Conservation (phyloP, 1,284 basidiomycete species). For the Trichosporon asahii region DNA sequence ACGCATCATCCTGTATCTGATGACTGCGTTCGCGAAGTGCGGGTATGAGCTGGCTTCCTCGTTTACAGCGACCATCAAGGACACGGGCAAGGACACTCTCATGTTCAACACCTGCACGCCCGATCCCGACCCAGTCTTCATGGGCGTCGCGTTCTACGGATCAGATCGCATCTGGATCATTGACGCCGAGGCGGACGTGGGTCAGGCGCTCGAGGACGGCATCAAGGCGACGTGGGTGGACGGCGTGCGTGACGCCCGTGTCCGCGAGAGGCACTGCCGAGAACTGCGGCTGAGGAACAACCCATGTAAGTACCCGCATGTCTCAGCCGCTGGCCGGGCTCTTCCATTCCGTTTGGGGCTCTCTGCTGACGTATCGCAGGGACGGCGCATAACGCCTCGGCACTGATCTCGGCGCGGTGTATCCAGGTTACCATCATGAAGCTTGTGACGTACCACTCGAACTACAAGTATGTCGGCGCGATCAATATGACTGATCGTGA, state of each 20-base stretch:
- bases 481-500: slow-evolving; percentile 45
- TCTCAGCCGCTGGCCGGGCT: not conserved
- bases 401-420: slow-evolving; percentile 42
- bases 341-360: not conserved
- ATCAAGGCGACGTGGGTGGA: slow-evolving; percentile 45
- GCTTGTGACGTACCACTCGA: slow-evolving; percentile 30
- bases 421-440: slow-evolving; percentile 48
- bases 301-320: slow-evolving; percentile 38
- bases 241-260: slow-evolving; percentile 44
- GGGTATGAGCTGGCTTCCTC: slow-evolving; percentile 41
- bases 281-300: slow-evolving; percentile 41
- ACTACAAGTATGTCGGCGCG: slow-evolving; percentile 42
- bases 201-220: slow-evolving; percentile 44
- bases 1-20: slow-evolving; percentile 44
- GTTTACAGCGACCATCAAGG: slow-evolving; percentile 44
- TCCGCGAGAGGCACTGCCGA: slow-evolving; percentile 45
- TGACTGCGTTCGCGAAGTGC: slow-evolving; percentile 40
- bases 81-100: slow-evolving; percentile 48
- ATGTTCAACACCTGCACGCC: slow-evolving; percentile 38
- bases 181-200: slow-evolving; percentile 47
- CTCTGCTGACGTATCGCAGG: slow-evolving; percentile 4
- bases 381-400: slow-evolving; percentile 30
- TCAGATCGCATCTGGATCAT: slow-evolving; percentile 48
- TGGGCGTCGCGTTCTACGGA: slow-evolving; percentile 45
- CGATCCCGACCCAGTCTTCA: slow-evolving; percentile 48